A percentile compares a stretch with the other conserved stretches of the same genome.
These are phyloP conservation scores for Botrytis deweyae DNA, from an alignment of 2,329 filamentous ascomycete species.

Conservation along the genomic window DNA sequence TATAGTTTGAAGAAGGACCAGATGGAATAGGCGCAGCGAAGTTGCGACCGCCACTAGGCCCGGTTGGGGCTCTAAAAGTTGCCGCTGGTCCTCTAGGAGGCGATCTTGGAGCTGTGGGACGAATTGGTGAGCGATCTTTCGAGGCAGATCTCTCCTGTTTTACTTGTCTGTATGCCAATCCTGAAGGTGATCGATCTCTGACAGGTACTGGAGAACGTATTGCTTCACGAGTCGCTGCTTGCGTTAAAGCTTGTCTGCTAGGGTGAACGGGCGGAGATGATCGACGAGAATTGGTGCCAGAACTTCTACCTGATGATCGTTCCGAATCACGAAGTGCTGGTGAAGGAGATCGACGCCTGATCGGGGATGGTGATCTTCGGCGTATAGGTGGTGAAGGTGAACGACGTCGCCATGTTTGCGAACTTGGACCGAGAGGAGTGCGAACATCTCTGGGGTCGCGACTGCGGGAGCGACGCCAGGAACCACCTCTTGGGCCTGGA, in stretches of 20 bases:
- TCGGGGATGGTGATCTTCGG: constrained; percentile 27
- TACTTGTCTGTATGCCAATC: constrained; percentile 33
- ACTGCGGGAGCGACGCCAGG: constrained; percentile 48
- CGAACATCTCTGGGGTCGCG: constrained; percentile 52
- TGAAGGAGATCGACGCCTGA: constrained; percentile 48
- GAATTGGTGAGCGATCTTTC: constrained; percentile 37
- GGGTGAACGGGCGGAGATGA: constrained; percentile 60
- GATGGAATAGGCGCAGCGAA: constrained; percentile 34
- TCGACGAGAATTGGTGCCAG: constrained; percentile 58
- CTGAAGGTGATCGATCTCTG: constrained; percentile 34
- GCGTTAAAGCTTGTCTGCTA: constrained; percentile 48
- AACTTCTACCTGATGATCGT: constrained; percentile 53
- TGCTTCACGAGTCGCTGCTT: constrained; percentile 38
- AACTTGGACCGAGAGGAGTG: constrained; percentile 42
- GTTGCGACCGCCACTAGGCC: constrained; percentile 37
- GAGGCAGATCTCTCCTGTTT: constrained; percentile 37
- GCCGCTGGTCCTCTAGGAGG: constrained; percentile 39
- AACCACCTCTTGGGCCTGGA: constrained; percentile 40
- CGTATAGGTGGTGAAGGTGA: constrained; percentile 55
- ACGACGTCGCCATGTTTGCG: constrained; percentile 51
- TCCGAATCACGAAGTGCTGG: constrained; percentile 48
- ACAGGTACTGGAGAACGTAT: constrained; percentile 34
- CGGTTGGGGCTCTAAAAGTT: constrained; percentile 38
- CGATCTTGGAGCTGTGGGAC: constrained; percentile 35
- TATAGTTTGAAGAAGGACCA: constrained; percentile 19